These are phyloP conservation scores for Rhynchospora breviuscula DNA, from an alignment of 176 grass and related monocot species.

Conservation along the genomic window DNA sequence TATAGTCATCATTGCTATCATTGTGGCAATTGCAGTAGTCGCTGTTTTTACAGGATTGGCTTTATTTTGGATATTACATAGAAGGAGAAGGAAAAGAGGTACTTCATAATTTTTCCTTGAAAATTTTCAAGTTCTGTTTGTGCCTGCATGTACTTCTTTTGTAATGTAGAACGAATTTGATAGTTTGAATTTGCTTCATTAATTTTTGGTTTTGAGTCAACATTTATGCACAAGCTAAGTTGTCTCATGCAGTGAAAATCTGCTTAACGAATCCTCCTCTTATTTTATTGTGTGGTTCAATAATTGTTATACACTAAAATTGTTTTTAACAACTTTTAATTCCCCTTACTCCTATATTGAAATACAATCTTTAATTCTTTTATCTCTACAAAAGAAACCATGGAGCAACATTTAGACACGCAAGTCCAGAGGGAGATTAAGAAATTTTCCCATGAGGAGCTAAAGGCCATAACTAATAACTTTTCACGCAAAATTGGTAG, in stretches of 20 bases:
- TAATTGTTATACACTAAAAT: neutral
- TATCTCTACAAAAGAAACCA: neutral
- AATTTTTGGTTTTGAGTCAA: too few species aligned
- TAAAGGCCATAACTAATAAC: conserved; percentile 27
- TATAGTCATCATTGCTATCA: conserved; percentile 25
- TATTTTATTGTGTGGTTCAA: neutral
- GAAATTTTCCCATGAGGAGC: conserved; percentile 15
- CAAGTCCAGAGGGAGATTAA: conserved; percentile 1
- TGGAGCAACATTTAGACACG: neutral
- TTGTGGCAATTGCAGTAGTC: conserved; percentile 25
- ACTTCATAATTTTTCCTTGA: too few species aligned
- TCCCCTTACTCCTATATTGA: neutral
- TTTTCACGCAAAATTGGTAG: conserved; percentile 27
- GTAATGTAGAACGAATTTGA: too few species aligned
- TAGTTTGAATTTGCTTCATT: too few species aligned
- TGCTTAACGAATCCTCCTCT: too few species aligned
- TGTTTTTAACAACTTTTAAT: neutral
- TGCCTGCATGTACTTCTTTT: neutral
- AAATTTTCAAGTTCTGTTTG: neutral
- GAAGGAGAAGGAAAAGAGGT: neutral
- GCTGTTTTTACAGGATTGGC: conserved; percentile 23
- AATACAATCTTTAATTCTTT: neutral
- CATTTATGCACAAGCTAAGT: neutral
- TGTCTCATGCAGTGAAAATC: neutral
- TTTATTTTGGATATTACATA: conserved; percentile 13